Base-by-base conservation (phyloP, 2,329 filamentous ascomycete genomes). In the Phyllachora maydis region DNA sequence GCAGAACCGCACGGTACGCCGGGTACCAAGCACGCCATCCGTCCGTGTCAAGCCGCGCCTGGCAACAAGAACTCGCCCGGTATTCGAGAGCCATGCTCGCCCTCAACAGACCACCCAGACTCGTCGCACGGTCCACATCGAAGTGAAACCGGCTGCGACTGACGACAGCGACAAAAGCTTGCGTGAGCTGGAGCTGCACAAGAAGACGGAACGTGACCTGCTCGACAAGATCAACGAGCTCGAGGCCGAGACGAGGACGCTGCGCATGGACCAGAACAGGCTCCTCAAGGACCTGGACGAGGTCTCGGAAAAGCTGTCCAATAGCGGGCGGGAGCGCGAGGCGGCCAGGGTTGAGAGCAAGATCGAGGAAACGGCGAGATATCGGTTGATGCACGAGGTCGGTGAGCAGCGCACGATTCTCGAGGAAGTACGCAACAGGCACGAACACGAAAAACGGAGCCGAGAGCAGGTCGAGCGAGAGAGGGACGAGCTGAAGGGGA, bases 381-480 rank as follows among this genome's bases (percentile, higher is more conserved):
- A 22, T 11, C 20, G 14, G 7, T 14, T 22, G 20, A 14, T 14
- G 11, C 14, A 14, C 20, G 20, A 22, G 8, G 11, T 22, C 5
- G 20, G 15, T 11, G 20, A 15, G 9, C 30, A 34, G 27, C 30
- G 30, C 19, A 23, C 19, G 16, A 24, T 12, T 11, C 30, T 28
- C 23, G 24, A 25, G 8, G 23, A 29, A 14, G 13, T 26, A 8
- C 11, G 44, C 16, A 40, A 40, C 28, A 45, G 48, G 28, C 37
- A 46, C 14, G 39, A 43, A 21, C 37, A 47, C 26, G 44, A 48
- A 24, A 38, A 43, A 24, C 35, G 37, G 26, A 34, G 42, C 26
- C 39, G 45, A 23, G 43, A 47, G 18, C 42, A 49, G 14, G 33
- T 35, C 10, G 46, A 50, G 34, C 40, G 35, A 30, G 44, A 48